A percentile compares a stretch with the other conserved stretches of the same genome.
Conservation (phyloP, 345 rosid genomes). For the Syzygium jambos region DNA sequence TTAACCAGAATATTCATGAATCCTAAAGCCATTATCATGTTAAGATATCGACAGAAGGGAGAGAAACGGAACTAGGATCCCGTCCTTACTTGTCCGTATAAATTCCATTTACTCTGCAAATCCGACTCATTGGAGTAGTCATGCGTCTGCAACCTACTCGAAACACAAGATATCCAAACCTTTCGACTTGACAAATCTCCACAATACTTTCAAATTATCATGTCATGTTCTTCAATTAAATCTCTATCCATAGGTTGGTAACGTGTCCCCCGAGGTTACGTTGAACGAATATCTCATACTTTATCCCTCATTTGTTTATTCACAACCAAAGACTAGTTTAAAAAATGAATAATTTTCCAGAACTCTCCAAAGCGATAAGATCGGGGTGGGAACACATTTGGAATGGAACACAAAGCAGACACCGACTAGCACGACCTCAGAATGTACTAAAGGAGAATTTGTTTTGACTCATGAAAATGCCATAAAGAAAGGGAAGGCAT, state of each 20-base stretch:
- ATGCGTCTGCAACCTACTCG: background rate
- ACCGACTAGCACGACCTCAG: background rate
- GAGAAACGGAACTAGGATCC: background rate
- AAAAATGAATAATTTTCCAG: background rate
- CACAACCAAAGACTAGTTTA: background rate
- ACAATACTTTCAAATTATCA: background rate
- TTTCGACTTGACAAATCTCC: background rate
- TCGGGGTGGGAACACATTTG: background rate
- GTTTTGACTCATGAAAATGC: background rate
- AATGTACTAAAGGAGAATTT: background rate
- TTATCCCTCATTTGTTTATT: background rate
- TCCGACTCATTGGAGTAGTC: background rate
- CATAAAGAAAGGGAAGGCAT: background rate
- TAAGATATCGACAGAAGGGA: background rate
- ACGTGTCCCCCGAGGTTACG: background rate
- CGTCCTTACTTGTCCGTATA: background rate
- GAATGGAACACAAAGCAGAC: background rate
- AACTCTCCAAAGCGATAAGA: background rate
- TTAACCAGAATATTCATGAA: background rate
- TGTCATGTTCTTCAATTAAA: background rate
- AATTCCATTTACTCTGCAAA: background rate
- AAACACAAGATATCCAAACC: background rate
- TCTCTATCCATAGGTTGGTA: background rate
- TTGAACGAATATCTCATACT: background rate
- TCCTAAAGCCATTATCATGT: background rate